Conservation (phyloP, 257 asterid genomes). For the Catharanthus roseus region DNA sequence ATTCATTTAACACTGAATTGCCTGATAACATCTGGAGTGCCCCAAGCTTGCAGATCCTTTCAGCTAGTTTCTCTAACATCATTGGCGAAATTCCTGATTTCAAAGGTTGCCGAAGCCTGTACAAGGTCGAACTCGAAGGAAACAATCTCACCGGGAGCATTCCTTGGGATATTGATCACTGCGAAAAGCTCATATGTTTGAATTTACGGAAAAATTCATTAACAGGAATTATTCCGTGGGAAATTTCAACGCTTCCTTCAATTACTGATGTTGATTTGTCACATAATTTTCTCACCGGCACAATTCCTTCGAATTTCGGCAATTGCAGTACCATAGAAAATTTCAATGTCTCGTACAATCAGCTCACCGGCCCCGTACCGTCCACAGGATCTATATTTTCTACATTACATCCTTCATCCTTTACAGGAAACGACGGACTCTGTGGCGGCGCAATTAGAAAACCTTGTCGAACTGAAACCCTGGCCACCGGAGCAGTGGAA, state of each 20-base stretch:
- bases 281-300: constrained; percentile 59
- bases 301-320: constrained; percentile 71
- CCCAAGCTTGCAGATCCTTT: constrained; percentile 53
- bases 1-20: constrained; percentile 45
- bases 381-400: constrained; percentile 59
- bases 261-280: constrained; percentile 77
- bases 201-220: constrained; percentile 50
- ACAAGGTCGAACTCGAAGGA: constrained; percentile 62
- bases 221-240: constrained; percentile 90
- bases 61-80: constrained; percentile 44
- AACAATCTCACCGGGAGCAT: constrained; percentile 68
- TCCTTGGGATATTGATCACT: constrained; percentile 81
- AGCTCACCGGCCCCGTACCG: constrained; percentile 84
- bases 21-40: constrained; percentile 68
- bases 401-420: constrained; percentile 59
- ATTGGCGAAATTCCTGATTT: constrained; percentile 68
- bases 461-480: constrained; percentile 41
- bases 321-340: constrained; percentile 66
- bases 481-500: constrained; percentile 25
- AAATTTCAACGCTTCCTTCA: constrained; percentile 69
- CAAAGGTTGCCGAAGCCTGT: constrained; percentile 53
- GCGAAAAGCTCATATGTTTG: constrained; percentile 64
- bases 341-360: constrained; percentile 84
- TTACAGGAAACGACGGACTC: constrained; percentile 70
- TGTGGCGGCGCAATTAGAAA: constrained; percentile 55